Base-by-base conservation (phyloP, 805 yeast genomes). In the Kazachstania viticola region DNA sequence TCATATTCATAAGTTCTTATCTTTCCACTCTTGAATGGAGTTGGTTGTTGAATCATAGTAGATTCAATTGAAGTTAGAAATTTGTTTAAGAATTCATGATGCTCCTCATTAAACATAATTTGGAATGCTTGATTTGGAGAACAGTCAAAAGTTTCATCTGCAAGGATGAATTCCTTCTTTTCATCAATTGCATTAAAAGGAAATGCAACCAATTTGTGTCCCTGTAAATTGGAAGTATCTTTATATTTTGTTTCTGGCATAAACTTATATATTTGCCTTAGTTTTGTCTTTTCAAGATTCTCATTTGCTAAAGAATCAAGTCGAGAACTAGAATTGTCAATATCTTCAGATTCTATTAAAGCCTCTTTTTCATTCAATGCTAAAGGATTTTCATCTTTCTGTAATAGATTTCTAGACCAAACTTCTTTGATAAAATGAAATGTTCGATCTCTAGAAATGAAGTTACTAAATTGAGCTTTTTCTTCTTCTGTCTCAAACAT, bases 381-480 rank as follows among this genome's bases (percentile, higher is more conserved):
- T 23, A 17, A n/a, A 3, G 21, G 24, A 13, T 30, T 32, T 19
- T 33, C 36, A 4, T 39, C 44, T 12, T 35, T 33, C 3, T 28
- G 31, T 21, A 40, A 24, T 34, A 43, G 32, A 39, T 35, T 47
- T 30, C 41, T 73, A 9, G 74, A 70, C 94, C 94, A 82, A 9
- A 79, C 62, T 4, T 74, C 65, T 40, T 70, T 73, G 41, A 91
- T 62, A 35, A 84, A 68, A 28, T 76, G 79, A 42, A 71, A 71
- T 0, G 94, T 78, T 6, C 75, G 55, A 51, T 88, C 96, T 37
- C 97, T 69, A 2, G 91, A 73, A 4, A 84, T 62, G 48, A 88
- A 84, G 37, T 93, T 82, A 8, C 94, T 95, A 64, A 88, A 88
- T 14, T 73, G 73, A 48, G 82, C 80, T 38, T 71, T 73, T 66